A percentile compares a stretch with the other conserved stretches of the same genome.
phyloP scores from a whole-genome alignment of 1,284 basidiomycete species.

The Ustilago trichophora region DNA sequence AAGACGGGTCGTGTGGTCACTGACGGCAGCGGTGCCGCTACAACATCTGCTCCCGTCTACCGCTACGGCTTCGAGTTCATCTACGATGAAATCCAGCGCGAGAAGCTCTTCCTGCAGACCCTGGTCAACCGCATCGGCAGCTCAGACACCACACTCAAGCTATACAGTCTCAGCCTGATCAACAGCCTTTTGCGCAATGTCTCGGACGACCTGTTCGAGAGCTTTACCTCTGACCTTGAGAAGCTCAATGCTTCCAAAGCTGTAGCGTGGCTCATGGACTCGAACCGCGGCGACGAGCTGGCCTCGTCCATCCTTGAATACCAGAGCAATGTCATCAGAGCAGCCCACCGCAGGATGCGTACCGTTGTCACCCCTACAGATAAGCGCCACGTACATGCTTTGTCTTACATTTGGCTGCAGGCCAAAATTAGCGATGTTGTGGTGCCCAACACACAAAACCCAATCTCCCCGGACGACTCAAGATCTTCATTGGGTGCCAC shows the following conservation, averaged over 20 bases:
- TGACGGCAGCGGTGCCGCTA: slow-evolving; percentile 19
- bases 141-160: slow-evolving; percentile 62
- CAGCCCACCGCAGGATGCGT: slow-evolving; percentile 81
- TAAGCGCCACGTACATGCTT: slow-evolving; percentile 56
- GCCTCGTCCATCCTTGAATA: slow-evolving; percentile 88
- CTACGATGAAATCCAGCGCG: slow-evolving; percentile 54
- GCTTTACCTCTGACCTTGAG: slow-evolving; percentile 81
- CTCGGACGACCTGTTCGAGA: slow-evolving; percentile 78
- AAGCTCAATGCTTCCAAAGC: slow-evolving; percentile 81
- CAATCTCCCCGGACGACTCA: slow-evolving; percentile 67
- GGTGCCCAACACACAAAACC: slow-evolving; percentile 73
- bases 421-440: slow-evolving; percentile 67
- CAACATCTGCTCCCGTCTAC: slow-evolving; percentile 32
- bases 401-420: slow-evolving; percentile 61
- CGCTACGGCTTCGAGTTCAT: slow-evolving; percentile 62
- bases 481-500: slow-evolving; percentile 67
- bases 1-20: slow-evolving; percentile 41
- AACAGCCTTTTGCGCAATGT: slow-evolving; percentile 84
- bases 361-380: slow-evolving; percentile 72
- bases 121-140: slow-evolving; percentile 61
- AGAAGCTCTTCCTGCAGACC: slow-evolving; percentile 58
- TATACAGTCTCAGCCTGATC: slow-evolving; percentile 71
- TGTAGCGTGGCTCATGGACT: slow-evolving; percentile 73
- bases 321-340: slow-evolving; percentile 84
- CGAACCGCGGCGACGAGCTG: slow-evolving; percentile 84